A percentile compares a stretch with the other conserved stretches of the same genome.
These are phyloP conservation scores for Diaporthe destruens DNA, from an alignment of 2,329 filamentous ascomycete genomes.

Conservation along the genomic window DNA sequence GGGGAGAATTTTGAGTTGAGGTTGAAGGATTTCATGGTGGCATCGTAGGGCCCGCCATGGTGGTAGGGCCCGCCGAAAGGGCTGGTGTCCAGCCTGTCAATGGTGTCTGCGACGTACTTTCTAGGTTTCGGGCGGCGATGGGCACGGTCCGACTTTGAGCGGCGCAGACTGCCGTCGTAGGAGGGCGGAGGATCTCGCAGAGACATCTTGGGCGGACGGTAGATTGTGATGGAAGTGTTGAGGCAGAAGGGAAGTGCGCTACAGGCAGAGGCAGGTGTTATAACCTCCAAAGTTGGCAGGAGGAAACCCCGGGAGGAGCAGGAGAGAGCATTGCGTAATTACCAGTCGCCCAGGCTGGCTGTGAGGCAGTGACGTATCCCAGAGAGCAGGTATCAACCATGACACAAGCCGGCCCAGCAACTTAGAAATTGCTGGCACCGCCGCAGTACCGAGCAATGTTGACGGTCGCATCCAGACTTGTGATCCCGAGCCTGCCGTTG, in stretches of 20 bases:
- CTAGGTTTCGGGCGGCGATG: conserved; percentile 62
- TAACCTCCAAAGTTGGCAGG: not conserved
- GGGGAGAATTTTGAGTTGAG: conserved; percentile 73
- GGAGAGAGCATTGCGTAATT: conserved; percentile 17
- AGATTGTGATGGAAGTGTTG: too few species aligned
- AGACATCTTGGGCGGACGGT: conserved; percentile 37
- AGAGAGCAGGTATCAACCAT: not conserved
- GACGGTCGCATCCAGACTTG: not conserved
- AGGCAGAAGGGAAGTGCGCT: not conserved
- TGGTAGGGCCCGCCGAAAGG: conserved; percentile 78
- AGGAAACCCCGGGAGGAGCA: too few species aligned
- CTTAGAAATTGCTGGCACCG: not conserved
- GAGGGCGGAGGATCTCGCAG: conserved; percentile 33
- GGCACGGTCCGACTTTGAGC: conserved; percentile 65
- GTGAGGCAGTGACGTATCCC: conserved; percentile 28
- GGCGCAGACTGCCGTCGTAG: conserved; percentile 32
- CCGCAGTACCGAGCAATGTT: not conserved
- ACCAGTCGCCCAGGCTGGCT: conserved; percentile 12
- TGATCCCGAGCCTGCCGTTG: conserved; percentile 18
- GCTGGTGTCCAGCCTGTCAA: conserved; percentile 81
- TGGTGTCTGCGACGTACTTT: conserved; percentile 70
- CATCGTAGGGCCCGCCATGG: conserved; percentile 92
- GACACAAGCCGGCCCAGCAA: not conserved
- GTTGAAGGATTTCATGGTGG: conserved; percentile 82
- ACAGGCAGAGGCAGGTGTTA: conserved; percentile 7